These are phyloP conservation scores for Vitis hybrid DNA, from an alignment of 177 flowering plant species.

Conservation along the genomic window DNA sequence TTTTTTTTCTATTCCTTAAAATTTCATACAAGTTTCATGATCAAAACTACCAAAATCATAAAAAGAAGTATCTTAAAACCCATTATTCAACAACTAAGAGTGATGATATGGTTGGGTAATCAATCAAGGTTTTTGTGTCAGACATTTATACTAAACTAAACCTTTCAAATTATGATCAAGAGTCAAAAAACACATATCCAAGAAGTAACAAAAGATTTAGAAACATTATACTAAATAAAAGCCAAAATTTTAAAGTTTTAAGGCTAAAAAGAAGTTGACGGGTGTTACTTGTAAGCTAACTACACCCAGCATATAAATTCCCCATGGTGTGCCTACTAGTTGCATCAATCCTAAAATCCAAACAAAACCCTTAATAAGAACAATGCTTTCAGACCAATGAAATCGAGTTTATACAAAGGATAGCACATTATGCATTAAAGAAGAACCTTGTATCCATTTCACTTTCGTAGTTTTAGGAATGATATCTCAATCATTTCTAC, in stretches of 20 bases:
- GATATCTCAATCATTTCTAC: too few species aligned
- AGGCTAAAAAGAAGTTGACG: neutral
- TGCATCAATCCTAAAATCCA: slow-evolving; percentile 60
- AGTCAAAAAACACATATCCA: too few species aligned
- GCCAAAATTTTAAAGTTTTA: neutral
- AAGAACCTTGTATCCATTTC: slow-evolving; percentile 78
- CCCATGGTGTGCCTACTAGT: slow-evolving; percentile 74
- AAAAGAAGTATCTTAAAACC: too few species aligned
- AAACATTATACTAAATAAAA: too few species aligned
- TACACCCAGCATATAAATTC: slow-evolving; percentile 63
- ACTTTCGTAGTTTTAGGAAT: slow-evolving; percentile 45
- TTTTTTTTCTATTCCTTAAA: slow-evolving; percentile 54
- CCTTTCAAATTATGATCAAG: neutral
- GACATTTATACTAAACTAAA: too few species aligned
- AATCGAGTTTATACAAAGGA: neutral
- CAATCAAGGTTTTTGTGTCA: too few species aligned
- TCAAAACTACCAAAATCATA: neutral
- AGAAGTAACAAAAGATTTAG: too few species aligned
- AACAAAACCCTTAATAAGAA: neutral
- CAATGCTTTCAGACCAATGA: neutral
- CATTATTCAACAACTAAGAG: too few species aligned
- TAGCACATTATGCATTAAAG: slow-evolving; percentile 50
- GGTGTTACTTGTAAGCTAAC: slow-evolving; percentile 69
- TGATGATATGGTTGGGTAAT: too few species aligned
- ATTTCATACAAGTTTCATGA: slow-evolving; percentile 1